A percentile compares a stretch with the other conserved stretches of the same genome.
phyloP scores from a whole-genome alignment of 2,329 filamentous ascomycete species.

The Sclerotinia glacialis region DNA sequence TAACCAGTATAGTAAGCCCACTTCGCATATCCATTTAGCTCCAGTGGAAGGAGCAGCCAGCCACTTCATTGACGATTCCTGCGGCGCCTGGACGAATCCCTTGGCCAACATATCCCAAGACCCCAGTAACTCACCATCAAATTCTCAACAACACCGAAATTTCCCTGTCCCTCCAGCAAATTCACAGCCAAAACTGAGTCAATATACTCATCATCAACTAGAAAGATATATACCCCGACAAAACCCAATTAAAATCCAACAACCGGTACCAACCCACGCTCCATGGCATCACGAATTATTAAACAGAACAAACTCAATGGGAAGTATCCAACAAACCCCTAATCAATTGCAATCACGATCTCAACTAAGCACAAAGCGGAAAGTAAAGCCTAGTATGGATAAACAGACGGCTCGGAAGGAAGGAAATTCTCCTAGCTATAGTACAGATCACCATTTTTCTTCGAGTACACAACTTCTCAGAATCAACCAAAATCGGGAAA shows the following conservation, averaged over 20 bases:
- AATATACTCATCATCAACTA: background rate
- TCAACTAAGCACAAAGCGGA: background rate
- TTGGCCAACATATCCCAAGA: background rate
- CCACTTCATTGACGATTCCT: background rate
- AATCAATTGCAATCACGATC: background rate
- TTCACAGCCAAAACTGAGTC: background rate
- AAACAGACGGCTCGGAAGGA: background rate
- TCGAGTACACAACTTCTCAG: too few species aligned
- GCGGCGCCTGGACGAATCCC: background rate
- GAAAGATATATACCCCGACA: background rate
- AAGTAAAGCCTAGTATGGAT: background rate
- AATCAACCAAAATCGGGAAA: background rate
- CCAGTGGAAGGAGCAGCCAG: background rate
- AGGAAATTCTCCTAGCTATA: too few species aligned
- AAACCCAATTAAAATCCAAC: background rate
- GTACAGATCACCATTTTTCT: background rate
- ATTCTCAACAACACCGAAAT: background rate
- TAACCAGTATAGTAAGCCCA: background rate
- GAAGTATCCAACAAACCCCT: background rate
- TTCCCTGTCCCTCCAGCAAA: background rate
- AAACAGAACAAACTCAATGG: background rate
- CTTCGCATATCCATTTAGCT: background rate
- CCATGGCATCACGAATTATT: background rate
- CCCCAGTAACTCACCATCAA: background rate
- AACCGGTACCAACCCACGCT: background rate